phyloP scores from a whole-genome alignment of 345 rosid genomes.

The Hevea brasiliensis region DNA sequence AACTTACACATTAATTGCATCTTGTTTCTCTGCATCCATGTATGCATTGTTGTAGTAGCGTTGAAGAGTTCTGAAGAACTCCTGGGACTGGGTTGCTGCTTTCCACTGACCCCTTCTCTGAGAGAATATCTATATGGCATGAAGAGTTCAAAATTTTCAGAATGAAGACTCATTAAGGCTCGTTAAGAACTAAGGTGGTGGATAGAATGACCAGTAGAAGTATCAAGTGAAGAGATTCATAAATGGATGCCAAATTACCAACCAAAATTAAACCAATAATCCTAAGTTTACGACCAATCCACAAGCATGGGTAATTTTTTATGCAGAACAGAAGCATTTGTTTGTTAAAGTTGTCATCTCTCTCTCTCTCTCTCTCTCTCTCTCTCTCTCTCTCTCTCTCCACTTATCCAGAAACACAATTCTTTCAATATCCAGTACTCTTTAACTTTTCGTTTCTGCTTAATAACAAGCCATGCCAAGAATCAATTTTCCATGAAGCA shows the following conservation, averaged over 20 bases:
- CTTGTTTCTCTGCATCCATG: constrained; percentile 93
- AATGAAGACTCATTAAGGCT: neutral
- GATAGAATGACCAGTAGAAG: neutral
- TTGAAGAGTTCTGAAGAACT: constrained; percentile 93
- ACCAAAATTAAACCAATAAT: neutral
- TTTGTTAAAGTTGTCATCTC: neutral
- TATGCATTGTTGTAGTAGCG: constrained; percentile 94
- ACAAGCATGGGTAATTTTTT: neutral
- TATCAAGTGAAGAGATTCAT: constrained; percentile 2
- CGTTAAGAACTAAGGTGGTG: neutral
- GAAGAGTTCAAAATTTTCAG: constrained; percentile 17
- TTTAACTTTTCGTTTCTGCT: neutral
- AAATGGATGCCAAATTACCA: neutral
- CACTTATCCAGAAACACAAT: neutral
- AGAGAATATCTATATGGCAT: constrained; percentile 69
- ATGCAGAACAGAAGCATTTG: neutral
- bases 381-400: neutral
- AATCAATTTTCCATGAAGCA: neutral
- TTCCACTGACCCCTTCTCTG: constrained; percentile 97
- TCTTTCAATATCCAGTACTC: neutral
- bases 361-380: neutral
- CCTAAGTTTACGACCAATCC: neutral
- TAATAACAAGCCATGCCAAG: neutral
- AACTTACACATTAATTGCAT: constrained; percentile 86
- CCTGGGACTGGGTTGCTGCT: constrained; percentile 98